Conservation (phyloP, 1,284 basidiomycete genomes). For the Naganishia albida region DNA sequence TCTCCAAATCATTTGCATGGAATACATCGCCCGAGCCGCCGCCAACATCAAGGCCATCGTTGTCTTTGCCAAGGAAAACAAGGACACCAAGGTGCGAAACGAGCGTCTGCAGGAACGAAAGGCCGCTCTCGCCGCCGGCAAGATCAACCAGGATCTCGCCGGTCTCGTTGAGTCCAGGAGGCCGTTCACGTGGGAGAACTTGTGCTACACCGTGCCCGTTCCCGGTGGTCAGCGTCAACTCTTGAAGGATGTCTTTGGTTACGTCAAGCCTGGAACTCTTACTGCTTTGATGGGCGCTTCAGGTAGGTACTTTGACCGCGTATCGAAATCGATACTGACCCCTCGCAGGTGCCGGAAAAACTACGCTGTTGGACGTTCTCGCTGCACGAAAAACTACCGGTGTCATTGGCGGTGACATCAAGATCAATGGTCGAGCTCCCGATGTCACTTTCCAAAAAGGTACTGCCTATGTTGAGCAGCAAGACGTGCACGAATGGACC, state of each 20-base stretch:
- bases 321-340: no score
- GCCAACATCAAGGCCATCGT: constrained; percentile 55
- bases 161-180: constrained; percentile 51
- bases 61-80: constrained; percentile 71
- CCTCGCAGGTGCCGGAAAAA: constrained; percentile 57
- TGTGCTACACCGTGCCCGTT: constrained; percentile 58
- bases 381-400: constrained; percentile 59
- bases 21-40: constrained; percentile 46
- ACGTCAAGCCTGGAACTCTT: constrained; percentile 60
- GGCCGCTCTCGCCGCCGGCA: constrained; percentile 52
- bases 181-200: constrained; percentile 56
- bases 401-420: constrained; percentile 57
- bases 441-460: constrained; percentile 58
- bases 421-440: constrained; percentile 59
- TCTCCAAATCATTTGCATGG: constrained; percentile 49
- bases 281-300: constrained; percentile 65
- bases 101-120: constrained; percentile 63
- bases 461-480: constrained; percentile 71
- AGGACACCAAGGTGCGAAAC: constrained; percentile 69
- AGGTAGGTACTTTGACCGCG: constrained; percentile 34
- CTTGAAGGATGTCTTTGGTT: constrained; percentile 60
- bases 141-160: constrained; percentile 52
- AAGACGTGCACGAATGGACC: constrained; percentile 84
- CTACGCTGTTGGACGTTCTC: constrained; percentile 60
- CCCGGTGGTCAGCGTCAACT: constrained; percentile 57